Base-by-base conservation (phyloP, 1,139 yeast species). In the Nakaseomyces kungkrabaensis region DNA sequence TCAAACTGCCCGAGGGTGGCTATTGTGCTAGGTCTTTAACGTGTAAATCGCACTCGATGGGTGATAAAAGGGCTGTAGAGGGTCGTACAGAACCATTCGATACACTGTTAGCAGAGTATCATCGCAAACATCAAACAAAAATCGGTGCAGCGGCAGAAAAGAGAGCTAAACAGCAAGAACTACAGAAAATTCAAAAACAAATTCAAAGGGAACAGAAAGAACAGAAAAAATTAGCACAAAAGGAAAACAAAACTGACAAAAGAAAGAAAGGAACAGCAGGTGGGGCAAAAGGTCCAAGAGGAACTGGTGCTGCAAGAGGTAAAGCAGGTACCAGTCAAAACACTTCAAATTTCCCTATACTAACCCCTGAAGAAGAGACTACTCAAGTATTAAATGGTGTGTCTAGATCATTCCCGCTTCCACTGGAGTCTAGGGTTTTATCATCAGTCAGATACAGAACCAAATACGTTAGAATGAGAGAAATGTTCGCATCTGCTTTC, bases 41-140 rank as follows among this genome's bases (percentile, higher is more conserved):
- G 0, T 92, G 98, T 74, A 92, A 92, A 65, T 89, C 97, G 0
- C 98, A 92, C 68, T 87, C 97, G 0, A 90, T 92, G 97, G 97
- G 97, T 29, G 96, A 97, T 26, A 92, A 92, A 62, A 78, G 98
- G 59, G 92, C 96, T 1, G 98, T 92, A 26, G 81, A 81, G 32
- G 98, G 98, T 5, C 76, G 98, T 59, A 81, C 95, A 48, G 90
- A 94, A 7, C 90, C 97, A 0, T 92, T 89, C 67, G 98, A 92
- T 68, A 82, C 82, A 27, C 72, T 92, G 49, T 72, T 92, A 52
- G 90, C 92, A 43, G 92, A 87, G 44, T 90, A 92, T 65, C 98
- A 92, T 68, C 82, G 89, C 62, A 78, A 89, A 59, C 92, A 90
- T 66, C 97, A 90, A 68, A 92, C 95, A 44, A 89, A 87, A 66